Evolutionary conservation across 2,329 filamentous ascomycete species (phyloP), one percentile per base, ranked within the genome.

Genomic region (Hypoxylon sp.): DNA sequence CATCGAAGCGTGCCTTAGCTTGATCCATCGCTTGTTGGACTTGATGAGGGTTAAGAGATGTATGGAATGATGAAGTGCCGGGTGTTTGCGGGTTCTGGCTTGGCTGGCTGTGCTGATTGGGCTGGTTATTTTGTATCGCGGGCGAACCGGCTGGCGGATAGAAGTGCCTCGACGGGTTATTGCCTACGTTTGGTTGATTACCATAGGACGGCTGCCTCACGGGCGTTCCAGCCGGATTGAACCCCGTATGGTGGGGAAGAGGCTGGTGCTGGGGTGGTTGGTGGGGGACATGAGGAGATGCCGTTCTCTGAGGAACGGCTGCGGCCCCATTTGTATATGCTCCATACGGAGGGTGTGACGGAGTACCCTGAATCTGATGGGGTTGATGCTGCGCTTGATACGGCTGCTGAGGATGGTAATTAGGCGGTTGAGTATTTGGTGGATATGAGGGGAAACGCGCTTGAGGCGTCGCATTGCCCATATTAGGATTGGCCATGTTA

Each of bases 381-480:
- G 60, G 63, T 24, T 71, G 73, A 26, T 75, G 75, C 42, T 75
- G 77, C 14, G 70, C 24, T 31, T 74, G 74, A 50, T 74, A 77
- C n/a, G 67, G 58, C 29, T 77, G 76, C 42, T 74, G 73, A 19
- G 53, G 60, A 35, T 66, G 66, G 13, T 72, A 75, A 39, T 70
- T 67, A 35, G 73, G 67, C 8, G 75, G 63, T 47, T 75, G 75
- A 1, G 74, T 70, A 22, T 70, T 73, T 1, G 74, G 75, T 26
- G 74, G 46, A 54, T 78, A 78, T 13, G 71, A 53, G 19, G 74
- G 74, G 54, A 75, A 78, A 29, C 76, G 76, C 35, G 71, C 47
- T 44, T 75, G 82, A 17, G 83, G 80, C 64, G 78, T 81, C 1
- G 82, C 81, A 9, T 80, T 82, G 26, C 79, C 81, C 66, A 79